Percentiles rank a stretch among this genome's conserved stretches.
Conservation (phyloP, 2,329 filamentous ascomycete species). For the Aureobasidium lini region DNA sequence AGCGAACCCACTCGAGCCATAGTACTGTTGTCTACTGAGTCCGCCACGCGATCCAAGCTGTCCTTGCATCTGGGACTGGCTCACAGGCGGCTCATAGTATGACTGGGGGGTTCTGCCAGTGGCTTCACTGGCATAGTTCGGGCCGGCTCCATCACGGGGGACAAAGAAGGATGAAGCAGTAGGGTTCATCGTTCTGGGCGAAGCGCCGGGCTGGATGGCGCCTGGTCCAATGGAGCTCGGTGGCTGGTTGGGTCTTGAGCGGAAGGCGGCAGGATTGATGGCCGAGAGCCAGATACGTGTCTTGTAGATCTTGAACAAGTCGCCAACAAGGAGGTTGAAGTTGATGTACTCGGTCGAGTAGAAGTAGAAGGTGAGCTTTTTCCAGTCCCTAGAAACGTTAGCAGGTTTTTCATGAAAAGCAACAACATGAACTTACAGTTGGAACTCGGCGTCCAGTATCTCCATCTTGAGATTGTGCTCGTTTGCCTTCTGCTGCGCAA, state of each 20-base stretch:
- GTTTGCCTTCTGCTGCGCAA: slow-evolving; percentile 92
- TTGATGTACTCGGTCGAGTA: slow-evolving; percentile 98
- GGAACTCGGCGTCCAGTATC: slow-evolving; percentile 95
- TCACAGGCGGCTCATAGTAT: not conserved
- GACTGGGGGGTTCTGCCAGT: not conserved
- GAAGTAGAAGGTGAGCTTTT: slow-evolving; percentile 98
- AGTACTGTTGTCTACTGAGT: not conserved
- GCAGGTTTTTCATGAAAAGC: not conserved
- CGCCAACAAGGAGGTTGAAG: slow-evolving; percentile 94
- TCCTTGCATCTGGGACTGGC: slow-evolving; percentile 3
- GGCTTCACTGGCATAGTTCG: slow-evolving; percentile 5
- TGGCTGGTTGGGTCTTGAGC: slow-evolving; percentile 28
- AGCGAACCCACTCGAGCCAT: not conserved
- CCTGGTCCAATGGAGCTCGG: slow-evolving; percentile 31
- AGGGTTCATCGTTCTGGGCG: slow-evolving; percentile 26
- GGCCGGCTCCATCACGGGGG: not conserved
- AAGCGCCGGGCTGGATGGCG: slow-evolving; percentile 23
- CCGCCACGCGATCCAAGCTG: not conserved
- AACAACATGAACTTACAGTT: slow-evolving; percentile 62
- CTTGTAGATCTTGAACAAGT: slow-evolving; percentile 99
- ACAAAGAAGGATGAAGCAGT: not conserved
- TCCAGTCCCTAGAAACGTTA: slow-evolving; percentile 69
- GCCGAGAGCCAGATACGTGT: slow-evolving; percentile 99
- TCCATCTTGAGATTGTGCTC: slow-evolving; percentile 97
- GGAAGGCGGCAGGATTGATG: slow-evolving; percentile 92